Evolutionary conservation across 73 alveolate genomes (phyloP).

Genomic region (Effrenium voratum): DNA sequence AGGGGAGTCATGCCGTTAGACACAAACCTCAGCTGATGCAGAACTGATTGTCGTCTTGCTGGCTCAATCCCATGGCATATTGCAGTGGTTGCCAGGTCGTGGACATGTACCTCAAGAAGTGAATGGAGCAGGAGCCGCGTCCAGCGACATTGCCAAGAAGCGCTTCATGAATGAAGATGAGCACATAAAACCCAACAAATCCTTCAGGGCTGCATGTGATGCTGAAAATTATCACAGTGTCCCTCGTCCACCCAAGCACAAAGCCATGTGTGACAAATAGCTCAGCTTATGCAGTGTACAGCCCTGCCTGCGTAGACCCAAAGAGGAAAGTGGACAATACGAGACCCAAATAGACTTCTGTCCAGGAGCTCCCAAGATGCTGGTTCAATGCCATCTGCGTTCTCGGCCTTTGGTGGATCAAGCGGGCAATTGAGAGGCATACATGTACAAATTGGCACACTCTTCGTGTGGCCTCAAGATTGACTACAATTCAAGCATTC

Average conservation of each 20-base stretch:
- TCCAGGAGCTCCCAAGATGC: background rate
- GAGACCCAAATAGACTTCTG: conserved; percentile 21
- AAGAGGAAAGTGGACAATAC: conserved; percentile 66
- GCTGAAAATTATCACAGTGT: background rate
- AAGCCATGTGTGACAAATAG: background rate
- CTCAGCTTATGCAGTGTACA: background rate
- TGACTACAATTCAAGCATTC: too few species aligned
- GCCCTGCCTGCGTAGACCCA: conserved; percentile 42
- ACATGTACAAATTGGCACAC: too few species aligned
- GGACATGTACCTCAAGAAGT: too few species aligned
- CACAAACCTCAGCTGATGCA: conserved; percentile 50
- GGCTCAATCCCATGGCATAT: too few species aligned
- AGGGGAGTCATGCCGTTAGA: conserved; percentile 29
- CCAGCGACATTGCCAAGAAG: too few species aligned
- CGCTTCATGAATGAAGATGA: conserved; percentile 26
- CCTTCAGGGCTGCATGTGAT: background rate
- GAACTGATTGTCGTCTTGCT: too few species aligned
- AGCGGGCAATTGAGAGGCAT: background rate
- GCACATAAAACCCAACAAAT: background rate
- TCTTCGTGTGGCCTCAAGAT: too few species aligned
- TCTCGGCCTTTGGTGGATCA: background rate
- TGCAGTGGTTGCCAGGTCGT: background rate
- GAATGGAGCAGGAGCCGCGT: background rate
- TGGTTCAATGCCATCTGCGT: background rate
- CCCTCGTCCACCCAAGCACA: background rate